Percentiles rank a stretch among this genome's conserved stretches.
Conservation (phyloP, 23 red algal species). For the Gracilaria caudata region DNA sequence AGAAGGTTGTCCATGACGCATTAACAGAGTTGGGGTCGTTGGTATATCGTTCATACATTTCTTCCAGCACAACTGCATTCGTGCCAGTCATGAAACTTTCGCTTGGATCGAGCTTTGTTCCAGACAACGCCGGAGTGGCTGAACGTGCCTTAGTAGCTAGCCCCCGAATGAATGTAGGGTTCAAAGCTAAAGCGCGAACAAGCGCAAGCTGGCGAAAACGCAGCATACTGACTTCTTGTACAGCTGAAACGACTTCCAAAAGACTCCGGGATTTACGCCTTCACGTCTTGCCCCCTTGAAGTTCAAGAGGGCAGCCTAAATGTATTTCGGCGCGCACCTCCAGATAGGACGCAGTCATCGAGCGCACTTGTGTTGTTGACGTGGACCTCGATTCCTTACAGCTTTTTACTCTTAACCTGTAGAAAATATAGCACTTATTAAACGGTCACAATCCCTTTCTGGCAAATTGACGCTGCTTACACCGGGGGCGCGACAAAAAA, state of each 20-base stretch:
- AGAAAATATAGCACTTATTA: too few relatives aligned
- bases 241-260: background rate
- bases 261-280: background rate
- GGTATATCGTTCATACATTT: slow-evolving; percentile 95
- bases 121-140: slow-evolving; percentile 71
- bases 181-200: background rate
- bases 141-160: slow-evolving; percentile 64
- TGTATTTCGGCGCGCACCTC: too few relatives aligned
- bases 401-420: too few relatives aligned
- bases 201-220: slow-evolving; percentile 2
- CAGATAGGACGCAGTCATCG: too few relatives aligned
- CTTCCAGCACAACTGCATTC: slow-evolving; percentile 94
- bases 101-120: slow-evolving; percentile 84
- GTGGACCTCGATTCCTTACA: background rate
- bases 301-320: background rate
- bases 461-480: too few relatives aligned
- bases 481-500: too few relatives aligned
- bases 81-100: slow-evolving; percentile 98
- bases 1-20: slow-evolving; percentile 92
- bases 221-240: background rate
- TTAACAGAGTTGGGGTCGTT: slow-evolving; percentile 92
- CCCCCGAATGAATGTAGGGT: slow-evolving; percentile 13
- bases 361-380: background rate
- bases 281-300: background rate
- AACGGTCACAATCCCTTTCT: too few relatives aligned